These are phyloP conservation scores for Aspergillus coremiiformis DNA, from an alignment of 495 filamentous ascomycete genomes.

Conservation along the genomic window DNA sequence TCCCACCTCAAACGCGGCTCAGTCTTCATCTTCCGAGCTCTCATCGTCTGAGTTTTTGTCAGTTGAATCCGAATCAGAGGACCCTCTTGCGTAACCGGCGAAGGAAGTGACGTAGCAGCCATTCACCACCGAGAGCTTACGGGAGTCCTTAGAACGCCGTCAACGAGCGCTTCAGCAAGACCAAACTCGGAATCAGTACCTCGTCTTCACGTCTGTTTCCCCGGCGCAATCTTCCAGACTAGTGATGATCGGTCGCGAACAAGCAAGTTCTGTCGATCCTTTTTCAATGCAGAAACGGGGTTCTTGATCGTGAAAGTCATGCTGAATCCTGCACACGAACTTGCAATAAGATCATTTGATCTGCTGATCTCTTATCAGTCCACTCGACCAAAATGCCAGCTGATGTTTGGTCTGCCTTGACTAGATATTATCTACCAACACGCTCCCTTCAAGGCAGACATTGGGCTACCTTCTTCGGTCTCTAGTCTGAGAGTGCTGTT, in stretches of 20 bases:
- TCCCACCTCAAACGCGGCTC: constrained; percentile 9
- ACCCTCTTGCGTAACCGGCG: constrained; percentile 13
- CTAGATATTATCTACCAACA: no score
- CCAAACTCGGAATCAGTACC: constrained; percentile 17
- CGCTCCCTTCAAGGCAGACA: no score
- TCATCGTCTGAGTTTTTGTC: constrained; percentile 9
- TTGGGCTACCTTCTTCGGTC: no score
- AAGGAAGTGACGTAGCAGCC: constrained; percentile 10
- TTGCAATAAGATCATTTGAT: constrained; percentile 14
- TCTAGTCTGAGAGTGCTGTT: no score
- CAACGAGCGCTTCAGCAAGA: constrained; percentile 16
- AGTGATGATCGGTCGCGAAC: constrained; percentile 17
- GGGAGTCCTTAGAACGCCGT: constrained; percentile 11
- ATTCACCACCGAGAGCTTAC: constrained; percentile 15
- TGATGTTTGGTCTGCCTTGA: no score
- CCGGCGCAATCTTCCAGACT: constrained; percentile 11
- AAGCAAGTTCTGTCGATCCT: constrained; percentile 18
- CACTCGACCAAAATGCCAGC: no score
- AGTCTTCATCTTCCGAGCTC: constrained; percentile 11
- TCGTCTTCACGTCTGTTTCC: constrained; percentile 16
- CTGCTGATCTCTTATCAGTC: no score
- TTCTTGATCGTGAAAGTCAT: constrained; percentile 16
- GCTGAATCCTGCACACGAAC: constrained; percentile 13
- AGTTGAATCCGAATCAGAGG: constrained; percentile 11
- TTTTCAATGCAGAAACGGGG: constrained; percentile 15